Evolutionary conservation across 106 monocot species (phyloP), one percentile per base, ranked within the genome.

Genomic region (Cymbidium sinense): DNA sequence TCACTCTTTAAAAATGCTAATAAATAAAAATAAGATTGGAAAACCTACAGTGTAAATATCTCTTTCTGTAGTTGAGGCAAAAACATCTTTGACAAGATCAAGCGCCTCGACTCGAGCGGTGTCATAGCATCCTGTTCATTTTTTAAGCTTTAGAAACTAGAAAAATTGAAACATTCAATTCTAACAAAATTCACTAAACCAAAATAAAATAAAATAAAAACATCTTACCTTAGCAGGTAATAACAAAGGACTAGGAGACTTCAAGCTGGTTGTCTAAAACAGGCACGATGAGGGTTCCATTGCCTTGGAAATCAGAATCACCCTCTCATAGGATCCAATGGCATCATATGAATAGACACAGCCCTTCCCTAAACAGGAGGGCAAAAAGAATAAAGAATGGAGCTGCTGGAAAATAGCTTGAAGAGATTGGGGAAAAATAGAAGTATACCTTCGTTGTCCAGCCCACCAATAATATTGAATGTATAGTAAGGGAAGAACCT

Each of bases 301-400:
- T 30, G 88, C 84, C 98, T 80, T 99, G 98, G 8, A 92, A 75
- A 70, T 92, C 92, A 77, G 92, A 99, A 4, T 94, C 98, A 33
- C n/a, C 92, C 91, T 88, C 82, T 99, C 98, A 83, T 94, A 95
- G 17, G 98, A 99, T 23, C 98, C 98, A 82, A 99, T 94, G 23
- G 98, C 98, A 82, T 99, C 98, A 82, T 99, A 99, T 21, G 94
- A 90, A 78, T 84, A 99, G 23, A 99, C 98, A 77, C 98, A 99
- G 4, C 98, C 98, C 75, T 99, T 99, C 12, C 98, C 98, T 99
- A 44, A 71, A 71, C 36, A 71, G 39, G 37, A 4, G 21, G n/a
- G 37, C 20, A 18, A 34, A 69, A n/a, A 69, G 1, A 17, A 5
- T 36, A 71, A n/a, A 31, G n/a, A 71, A 39, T 71, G 67, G 15